Base-by-base conservation (phyloP, 2,329 filamentous ascomycete species). In the Sporothrix pseudoabietina region DNA sequence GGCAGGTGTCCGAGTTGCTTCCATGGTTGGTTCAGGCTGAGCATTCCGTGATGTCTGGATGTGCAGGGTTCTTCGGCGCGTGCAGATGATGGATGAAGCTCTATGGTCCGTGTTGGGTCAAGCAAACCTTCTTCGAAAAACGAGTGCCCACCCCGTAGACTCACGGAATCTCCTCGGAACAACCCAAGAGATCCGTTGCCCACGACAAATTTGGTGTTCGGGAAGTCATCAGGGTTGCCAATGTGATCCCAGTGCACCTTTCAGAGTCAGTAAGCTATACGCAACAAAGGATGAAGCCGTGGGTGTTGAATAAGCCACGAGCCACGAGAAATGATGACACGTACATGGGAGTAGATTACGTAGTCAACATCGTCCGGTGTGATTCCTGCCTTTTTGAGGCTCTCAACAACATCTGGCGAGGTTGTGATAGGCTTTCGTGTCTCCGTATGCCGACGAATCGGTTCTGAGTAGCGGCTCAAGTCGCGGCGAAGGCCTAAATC, bases 201-300 rank as follows among this genome's bases (percentile, higher is more conserved):
- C 1, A 66, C 39, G 14, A 66, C 61, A 26, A 66, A 66, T 5
- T 8, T 47, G 22, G 35, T 47, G 1, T n/a, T 4, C 0, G 39
- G 35, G 26, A 66, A 66, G 35, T 47, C 61, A 12, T n/a, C n/a
- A 4, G 61, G 61, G 19, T 66, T n/a, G 4, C 61, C 61, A 8
- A 66, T 26, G 9, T 66, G 61, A 30, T 66, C 61, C 61, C 61
- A 66, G 9, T 66, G 61, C 39, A 66, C 61, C 61, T 65, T 12
- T 35, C 4, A 1, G 19, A 61, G 57, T 54, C 16, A 54, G 49
- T 5, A 6, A 16, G n/a, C 16, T 12, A 9, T 44, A 35, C 8
- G 8, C 35, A 8, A 8, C 35, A 35, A 35, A 8, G 8, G 35
- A 35, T 5, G 35, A 35, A 26, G 26, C 26, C 2, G 26, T 26